These are phyloP conservation scores for Albophoma yamanashiensis DNA, from an alignment of 2,329 filamentous ascomycete species.

Conservation along the genomic window DNA sequence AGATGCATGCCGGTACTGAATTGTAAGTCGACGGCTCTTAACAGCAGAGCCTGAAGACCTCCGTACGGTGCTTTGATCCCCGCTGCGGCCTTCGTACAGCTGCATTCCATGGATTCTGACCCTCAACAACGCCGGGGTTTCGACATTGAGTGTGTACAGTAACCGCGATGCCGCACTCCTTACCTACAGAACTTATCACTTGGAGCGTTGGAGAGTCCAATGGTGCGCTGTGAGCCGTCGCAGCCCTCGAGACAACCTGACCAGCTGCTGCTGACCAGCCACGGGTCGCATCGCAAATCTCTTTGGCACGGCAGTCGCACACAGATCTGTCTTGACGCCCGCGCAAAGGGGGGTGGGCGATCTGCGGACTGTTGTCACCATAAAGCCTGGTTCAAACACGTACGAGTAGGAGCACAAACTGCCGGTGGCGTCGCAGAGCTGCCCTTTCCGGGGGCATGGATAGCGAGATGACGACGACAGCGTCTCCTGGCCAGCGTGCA, in stretches of 20 bases:
- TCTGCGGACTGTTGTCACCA: background rate
- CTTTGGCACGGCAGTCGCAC: background rate
- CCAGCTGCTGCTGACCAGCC: background rate
- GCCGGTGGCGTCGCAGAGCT: background rate
- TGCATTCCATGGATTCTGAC: background rate
- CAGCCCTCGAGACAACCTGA: background rate
- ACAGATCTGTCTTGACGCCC: background rate
- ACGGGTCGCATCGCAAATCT: background rate
- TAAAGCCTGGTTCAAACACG: background rate
- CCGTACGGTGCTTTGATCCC: background rate
- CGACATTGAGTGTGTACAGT: background rate
- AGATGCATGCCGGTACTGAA: background rate
- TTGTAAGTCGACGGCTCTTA: background rate
- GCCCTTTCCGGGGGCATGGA: background rate
- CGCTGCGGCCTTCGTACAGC: background rate
- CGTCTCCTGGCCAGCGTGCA: background rate
- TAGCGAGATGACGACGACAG: background rate
- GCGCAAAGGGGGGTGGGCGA: background rate
- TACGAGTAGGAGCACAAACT: background rate
- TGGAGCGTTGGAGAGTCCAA: background rate
- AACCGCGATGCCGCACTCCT: too few relatives aligned
- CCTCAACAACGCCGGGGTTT: background rate
- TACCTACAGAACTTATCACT: too few relatives aligned
- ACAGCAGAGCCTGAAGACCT: background rate
- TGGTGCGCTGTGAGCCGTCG: background rate